Evolutionary conservation across 2,329 filamentous ascomycete species (phyloP), one percentile per base, ranked within the genome.

Genomic region (Myriosclerotinia scirpicola): DNA sequence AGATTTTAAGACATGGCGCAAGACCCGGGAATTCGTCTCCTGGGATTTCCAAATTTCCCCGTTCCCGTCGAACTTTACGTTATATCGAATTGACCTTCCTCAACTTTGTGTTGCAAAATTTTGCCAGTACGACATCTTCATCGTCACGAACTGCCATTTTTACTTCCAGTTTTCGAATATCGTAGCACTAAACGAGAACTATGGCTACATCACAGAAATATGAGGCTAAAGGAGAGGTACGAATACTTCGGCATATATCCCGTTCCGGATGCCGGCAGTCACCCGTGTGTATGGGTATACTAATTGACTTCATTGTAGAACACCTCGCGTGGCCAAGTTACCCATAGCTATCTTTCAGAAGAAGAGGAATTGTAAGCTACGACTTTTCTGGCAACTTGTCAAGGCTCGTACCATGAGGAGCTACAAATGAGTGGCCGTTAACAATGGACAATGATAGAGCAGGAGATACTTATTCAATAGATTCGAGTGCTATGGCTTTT

Each of bases 391-490:
- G 14, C 44, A 17, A 60, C 30, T 65, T 38, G n/a, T 38, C 5
- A 60, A 34, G 3, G 48, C 17, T 26, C 26, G 36, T 30, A 34
- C 20, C 14, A 44, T 9, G n/a, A 58, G 20, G 42, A 26, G 22
- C 38, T 40, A 34, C 30, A 34, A 34, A 34, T 5, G 30, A 34
- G 30, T 34, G 26, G n/a, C 34, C 26, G 34, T n/a, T 65, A 38
- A 58, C 34, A 9, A 30, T 17, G n/a, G 8, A 3, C 40, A 40
- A 46, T 15, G 22, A 34, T n/a, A 69, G 66, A 50, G 66, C 34
- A 22, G 65, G 67, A 46, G 72, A 73, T 64, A 73, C 71, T 6
- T 68, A 66, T 50, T 80, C 78, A 20, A 71, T 82, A 56, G 77
- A 72, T 44, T 75, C 73, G 12, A 71, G 67, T 54, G 72, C 75